phyloP scores from a whole-genome alignment of 2,329 filamentous ascomycete species.

The Colletotrichum coccodes region DNA sequence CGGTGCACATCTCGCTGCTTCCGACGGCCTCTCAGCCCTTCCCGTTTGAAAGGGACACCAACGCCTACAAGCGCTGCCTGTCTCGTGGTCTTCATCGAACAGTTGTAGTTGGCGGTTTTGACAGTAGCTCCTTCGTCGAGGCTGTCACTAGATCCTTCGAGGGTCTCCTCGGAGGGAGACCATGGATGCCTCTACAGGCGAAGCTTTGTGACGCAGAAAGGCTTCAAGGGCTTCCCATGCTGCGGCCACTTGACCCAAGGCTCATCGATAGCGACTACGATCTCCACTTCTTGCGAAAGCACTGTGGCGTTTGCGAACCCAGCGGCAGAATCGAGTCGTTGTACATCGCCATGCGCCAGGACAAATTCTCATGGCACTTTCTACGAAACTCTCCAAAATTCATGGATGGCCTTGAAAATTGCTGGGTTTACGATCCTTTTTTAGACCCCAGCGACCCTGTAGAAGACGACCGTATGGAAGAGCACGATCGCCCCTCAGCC shows the following conservation, averaged over 20 bases:
- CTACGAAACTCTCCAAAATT: conserved; percentile 59
- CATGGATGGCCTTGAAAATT: conserved; percentile 62
- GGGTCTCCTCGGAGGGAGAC: conserved; percentile 57
- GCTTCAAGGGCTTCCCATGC: conserved; percentile 67
- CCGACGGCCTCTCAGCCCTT: conserved; percentile 64
- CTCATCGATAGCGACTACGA: conserved; percentile 57
- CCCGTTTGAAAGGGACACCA: conserved; percentile 71
- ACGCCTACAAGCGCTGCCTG: conserved; percentile 68
- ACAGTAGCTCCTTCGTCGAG: conserved; percentile 57
- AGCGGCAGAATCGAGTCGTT: conserved; percentile 67
- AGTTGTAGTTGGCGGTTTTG: conserved; percentile 61
- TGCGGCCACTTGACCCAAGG: conserved; percentile 60
- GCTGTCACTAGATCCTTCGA: conserved; percentile 62
- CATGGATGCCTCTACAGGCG: conserved; percentile 69
- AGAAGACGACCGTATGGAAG: conserved; percentile 48
- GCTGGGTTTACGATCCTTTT: conserved; percentile 62
- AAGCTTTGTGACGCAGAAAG: conserved; percentile 65
- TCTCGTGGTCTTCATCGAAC: conserved; percentile 69
- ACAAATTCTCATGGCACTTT: conserved; percentile 66
- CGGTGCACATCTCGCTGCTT: conserved; percentile 68
- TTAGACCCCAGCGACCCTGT: conserved; percentile 56
- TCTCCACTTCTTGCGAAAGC: conserved; percentile 59
- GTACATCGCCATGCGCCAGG: conserved; percentile 66
- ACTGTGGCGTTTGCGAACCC: conserved; percentile 66
- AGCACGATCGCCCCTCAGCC: conserved; percentile 52